A percentile compares a stretch with the other conserved stretches of the same genome.
These are phyloP conservation scores for Arabis alpina DNA, from an alignment of 345 rosid species.

Conservation along the genomic window DNA sequence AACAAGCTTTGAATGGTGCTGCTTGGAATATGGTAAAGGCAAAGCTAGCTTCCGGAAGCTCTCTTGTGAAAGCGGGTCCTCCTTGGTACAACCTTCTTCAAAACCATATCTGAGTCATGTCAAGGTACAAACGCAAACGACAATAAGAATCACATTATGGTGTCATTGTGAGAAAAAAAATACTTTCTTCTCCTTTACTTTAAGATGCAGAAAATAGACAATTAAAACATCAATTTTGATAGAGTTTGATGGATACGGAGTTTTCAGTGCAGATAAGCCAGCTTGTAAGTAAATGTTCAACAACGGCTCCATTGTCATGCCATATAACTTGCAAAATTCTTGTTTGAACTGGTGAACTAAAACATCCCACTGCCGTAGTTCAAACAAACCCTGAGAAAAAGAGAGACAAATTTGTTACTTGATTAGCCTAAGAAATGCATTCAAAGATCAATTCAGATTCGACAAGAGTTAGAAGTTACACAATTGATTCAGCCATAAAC, in stretches of 20 bases:
- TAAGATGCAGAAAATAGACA: conserved; percentile 18
- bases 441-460: not conserved
- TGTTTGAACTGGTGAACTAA: conserved; percentile 87
- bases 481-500: conserved; percentile 2
- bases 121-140: conserved; percentile 44
- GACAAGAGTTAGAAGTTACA: conserved; percentile 12
- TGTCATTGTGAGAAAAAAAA: not conserved
- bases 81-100: conserved; percentile 88
- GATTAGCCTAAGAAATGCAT: conserved; percentile 23
- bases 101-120: conserved; percentile 68
- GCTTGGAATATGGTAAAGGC: conserved; percentile 92
- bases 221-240: conserved; percentile 17
- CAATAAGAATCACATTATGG: conserved; percentile 10
- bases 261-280: conserved; percentile 93
- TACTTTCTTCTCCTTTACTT: conserved; percentile 13
- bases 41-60: conserved; percentile 81
- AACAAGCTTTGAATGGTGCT: conserved; percentile 95
- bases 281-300: conserved; percentile 92
- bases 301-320: conserved; percentile 94
- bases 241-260: conserved; percentile 73
- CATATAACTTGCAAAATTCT: conserved; percentile 92
- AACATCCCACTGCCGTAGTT: conserved; percentile 89
- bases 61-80: conserved; percentile 95
- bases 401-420: conserved; percentile 8
- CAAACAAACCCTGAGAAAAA: conserved; percentile 73